Base-by-base conservation (phyloP, 2,329 filamentous ascomycete species). In the Aspergillus sp. region DNA sequence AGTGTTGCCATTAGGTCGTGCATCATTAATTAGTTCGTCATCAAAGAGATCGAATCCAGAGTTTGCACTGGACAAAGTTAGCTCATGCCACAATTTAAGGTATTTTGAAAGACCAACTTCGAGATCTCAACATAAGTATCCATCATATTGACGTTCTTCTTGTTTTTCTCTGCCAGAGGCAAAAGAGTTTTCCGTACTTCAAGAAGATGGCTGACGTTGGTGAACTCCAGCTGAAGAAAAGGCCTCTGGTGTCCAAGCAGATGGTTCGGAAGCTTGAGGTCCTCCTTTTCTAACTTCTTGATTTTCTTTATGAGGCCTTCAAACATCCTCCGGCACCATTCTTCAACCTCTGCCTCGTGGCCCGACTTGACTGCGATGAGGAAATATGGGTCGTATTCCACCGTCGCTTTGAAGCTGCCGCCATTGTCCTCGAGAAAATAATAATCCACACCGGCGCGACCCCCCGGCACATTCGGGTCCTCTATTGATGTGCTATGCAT, bases 121-220 rank as follows among this genome's bases (percentile, higher is more conserved):
- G 91, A 91, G 70, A 98, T 92, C 80, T 99, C 95, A 42, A 93
- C 93, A 80, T 99, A 99, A 64, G 93, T 93, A 80, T 99, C 95
- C 89, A 98, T 96, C 51, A 93, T 91, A 79, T 91, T 92, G 82
- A 96, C 88, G 66, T 91, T 93, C 78, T 95, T 96, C 80, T 90
- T 96, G 73, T 99, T 99, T 79, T 91, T 96, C 77, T 97, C 92
- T 13, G 93, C 95, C 71, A 99, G 85, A 0, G 95, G 95, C 80
- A 91, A 87, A 46, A 99, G 86, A 49, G 89, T 87, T 68, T 86
- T 90, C 64, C 93, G 84, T 46, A 93, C 92, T n/a, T 89, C 85
- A 74, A 99, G 79, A 61, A 99, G 76, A 73, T 98, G 90, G 64
- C 82, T 83, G 54, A 98, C 91, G 71, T 98, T 99, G 61, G 86